Conservation (phyloP, 2,329 filamentous ascomycete species). For the Aspergillus quadricinctus region DNA sequence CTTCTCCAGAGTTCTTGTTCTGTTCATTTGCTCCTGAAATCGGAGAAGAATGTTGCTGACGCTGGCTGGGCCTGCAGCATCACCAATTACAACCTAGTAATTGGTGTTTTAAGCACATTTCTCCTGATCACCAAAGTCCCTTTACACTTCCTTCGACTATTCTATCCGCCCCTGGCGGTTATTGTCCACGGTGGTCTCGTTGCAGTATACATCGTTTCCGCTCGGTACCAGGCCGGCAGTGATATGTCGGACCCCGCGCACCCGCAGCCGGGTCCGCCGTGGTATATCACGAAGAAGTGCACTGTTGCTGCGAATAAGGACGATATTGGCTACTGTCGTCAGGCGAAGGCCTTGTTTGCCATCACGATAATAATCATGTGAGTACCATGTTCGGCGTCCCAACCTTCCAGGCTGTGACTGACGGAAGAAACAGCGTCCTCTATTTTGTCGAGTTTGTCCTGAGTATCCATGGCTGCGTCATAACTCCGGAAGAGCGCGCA, state of each 20-base stretch:
- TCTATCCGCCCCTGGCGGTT: constrained; percentile 53
- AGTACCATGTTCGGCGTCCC: constrained; percentile 29
- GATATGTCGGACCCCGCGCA: constrained; percentile 56
- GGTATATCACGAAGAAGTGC: constrained; percentile 62
- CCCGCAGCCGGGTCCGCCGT: constrained; percentile 53
- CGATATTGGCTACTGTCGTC: constrained; percentile 53
- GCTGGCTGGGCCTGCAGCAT: constrained; percentile 39
- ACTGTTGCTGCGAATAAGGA: constrained; percentile 45
- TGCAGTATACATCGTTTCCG: constrained; percentile 52
- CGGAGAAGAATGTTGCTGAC: constrained; percentile 7
- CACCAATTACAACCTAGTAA: constrained; percentile 58
- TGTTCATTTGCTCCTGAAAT: neutral
- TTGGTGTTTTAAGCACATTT: constrained; percentile 59
- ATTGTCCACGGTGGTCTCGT: constrained; percentile 50
- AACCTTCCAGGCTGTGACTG: constrained; percentile 4
- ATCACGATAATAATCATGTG: constrained; percentile 55
- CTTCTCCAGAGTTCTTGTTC: neutral
- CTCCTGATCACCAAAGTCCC: constrained; percentile 56
- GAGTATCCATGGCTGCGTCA: constrained; percentile 45
- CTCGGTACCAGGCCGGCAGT: constrained; percentile 52
- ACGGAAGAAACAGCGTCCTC: constrained; percentile 39
- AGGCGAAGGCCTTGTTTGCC: constrained; percentile 56
- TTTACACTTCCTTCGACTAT: constrained; percentile 53
- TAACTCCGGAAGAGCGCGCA: constrained; percentile 36
- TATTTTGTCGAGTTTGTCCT: constrained; percentile 48